Evolutionary conservation across 2,329 filamentous ascomycete species (phyloP), one percentile per base, ranked within the genome.

Genomic region (Arthrobotrys megalospora): DNA sequence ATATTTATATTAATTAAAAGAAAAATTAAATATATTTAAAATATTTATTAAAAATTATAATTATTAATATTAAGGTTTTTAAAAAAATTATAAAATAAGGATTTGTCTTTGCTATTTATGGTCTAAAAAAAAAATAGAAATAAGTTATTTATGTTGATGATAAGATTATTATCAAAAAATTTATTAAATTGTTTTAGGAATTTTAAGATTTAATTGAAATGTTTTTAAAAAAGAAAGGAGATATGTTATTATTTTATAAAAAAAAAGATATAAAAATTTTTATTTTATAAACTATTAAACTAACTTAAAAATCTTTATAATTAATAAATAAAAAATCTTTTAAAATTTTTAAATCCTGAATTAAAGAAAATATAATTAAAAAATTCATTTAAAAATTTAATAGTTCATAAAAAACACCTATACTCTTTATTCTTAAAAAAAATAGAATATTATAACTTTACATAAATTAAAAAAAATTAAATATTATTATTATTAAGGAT

Each of bases 401-500:
- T 41, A 63, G 5, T 63, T 63, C 45, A 43, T 63, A 63, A 24
- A n/a, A 28, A 28, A 45, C 28, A 63, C 12, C 14, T 32, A 52
- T 52, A 14, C 32, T 52, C 5, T 52, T 52, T 32, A 32, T 52
- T 32, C n/a, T 32, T 52, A 52, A 52, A 32, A 52, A 52, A 32
- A 14, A 52, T 32, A 14, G 11, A 14, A 16, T 11, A 52, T 32
- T 52, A 52, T 52, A 32, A 52, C 14, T 52, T 52, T 52, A 16
- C 14, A 47, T 63, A 12, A 47, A 63, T 28, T 63, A 63, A 24
- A 43, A 47, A 62, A 63, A 63, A 43, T 32, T 63, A 21, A 63
- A 63, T n/a, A n/a, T 43, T 43, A 63, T 63, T 32, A 63, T 47
- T 43, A 63, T 52, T 52, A 52, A 52, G 32, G 6, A 52, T 52